A percentile compares a stretch with the other conserved stretches of the same genome.
Conservation (phyloP, 2,329 filamentous ascomycete species). For the Thelonectria rubi region DNA sequence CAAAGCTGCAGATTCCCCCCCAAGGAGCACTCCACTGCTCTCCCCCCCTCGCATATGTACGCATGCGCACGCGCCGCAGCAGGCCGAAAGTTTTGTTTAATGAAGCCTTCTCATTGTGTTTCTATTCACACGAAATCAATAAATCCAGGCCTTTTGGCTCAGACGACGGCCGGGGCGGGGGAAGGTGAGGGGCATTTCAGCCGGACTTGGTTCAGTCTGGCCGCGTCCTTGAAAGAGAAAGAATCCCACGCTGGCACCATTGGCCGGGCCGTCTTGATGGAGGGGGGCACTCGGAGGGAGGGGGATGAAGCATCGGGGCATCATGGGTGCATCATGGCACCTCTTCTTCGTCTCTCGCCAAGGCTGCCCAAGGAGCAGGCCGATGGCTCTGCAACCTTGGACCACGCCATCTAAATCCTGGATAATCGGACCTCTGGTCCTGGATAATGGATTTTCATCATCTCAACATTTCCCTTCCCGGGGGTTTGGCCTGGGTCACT, state of each 20-base stretch:
- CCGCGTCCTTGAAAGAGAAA: not conserved
- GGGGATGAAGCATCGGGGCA: conserved; percentile 8
- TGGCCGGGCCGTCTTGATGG: conserved; percentile 7
- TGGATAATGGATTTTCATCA: conserved; percentile 4
- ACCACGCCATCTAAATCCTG: conserved; percentile 27
- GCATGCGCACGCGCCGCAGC: conserved; percentile 19
- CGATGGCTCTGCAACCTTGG: conserved; percentile 22
- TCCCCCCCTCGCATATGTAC: conserved; percentile 16
- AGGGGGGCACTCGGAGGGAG: not conserved
- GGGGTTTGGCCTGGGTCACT: conserved; percentile 15
- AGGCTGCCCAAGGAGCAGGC: conserved; percentile 1
- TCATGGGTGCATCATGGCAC: conserved; percentile 25
- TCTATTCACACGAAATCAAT: not conserved
- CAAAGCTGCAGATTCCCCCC: conserved; percentile 18
- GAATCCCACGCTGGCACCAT: conserved; percentile 14
- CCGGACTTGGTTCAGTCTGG: conserved; percentile 17
- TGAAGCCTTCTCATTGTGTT: not conserved
- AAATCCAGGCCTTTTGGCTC: not conserved
- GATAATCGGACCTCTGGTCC: conserved; percentile 23
- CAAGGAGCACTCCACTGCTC: conserved; percentile 9
- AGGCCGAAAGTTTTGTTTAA: conserved; percentile 6
- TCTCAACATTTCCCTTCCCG: not conserved
- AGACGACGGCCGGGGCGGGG: conserved; percentile 8
- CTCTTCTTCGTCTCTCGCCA: conserved; percentile 4
- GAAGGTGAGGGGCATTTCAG: conserved; percentile 13